Evolutionary conservation across 1,284 basidiomycete species (phyloP), one percentile per base, ranked within the genome.

Genomic region (Kwoniella shivajii): DNA sequence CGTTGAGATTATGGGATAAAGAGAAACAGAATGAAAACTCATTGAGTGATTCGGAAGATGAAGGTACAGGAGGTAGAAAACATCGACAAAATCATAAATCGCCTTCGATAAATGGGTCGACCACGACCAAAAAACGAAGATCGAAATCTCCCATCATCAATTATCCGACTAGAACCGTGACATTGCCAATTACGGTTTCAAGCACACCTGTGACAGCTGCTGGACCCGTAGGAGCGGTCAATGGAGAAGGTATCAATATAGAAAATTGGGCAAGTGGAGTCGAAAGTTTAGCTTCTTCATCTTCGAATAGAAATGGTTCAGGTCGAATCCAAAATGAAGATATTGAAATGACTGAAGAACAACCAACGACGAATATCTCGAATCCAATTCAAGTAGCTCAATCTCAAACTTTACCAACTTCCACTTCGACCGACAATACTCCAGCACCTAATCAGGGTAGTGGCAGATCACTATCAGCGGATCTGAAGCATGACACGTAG

Each of bases 21-120:
- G 59, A 68, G 41, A 76, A 72, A 57, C 73, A 75, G 53, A 65
- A 72, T 41, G 75, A 77, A 33, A 66, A 65, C 9, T 68, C 69
- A 34, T 60, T 78, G 20, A 82, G 81, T 1, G 82, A 84, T 54
- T 80, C 79, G 0, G 84, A 85, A 50, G 79, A 80, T n/a, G 82
- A 84, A 47, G 77, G 76, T 1, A 65, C 63, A 7, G 75, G 75
- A 16, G 75, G 76, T 0, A 55, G 77, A 45, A 66, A 64, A 59
- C 75, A 79, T 61, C 68, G 73, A 6, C 74, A 75, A 49, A 70
- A 62, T 39, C 71, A 77, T 57, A 70, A 71, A 44, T 66, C 67
- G n/a, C 38, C 51, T 27, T 34, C 51, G 9, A 43, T 57, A 4
- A 64, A 60, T 33, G 54, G 58, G n/a, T 18, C 22, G 27, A 13